Percentiles rank a stretch among this genome's conserved stretches.
These are phyloP conservation scores for Teunomyces pallodes DNA, from an alignment of 805 yeast genomes.

Conservation along the genomic window DNA sequence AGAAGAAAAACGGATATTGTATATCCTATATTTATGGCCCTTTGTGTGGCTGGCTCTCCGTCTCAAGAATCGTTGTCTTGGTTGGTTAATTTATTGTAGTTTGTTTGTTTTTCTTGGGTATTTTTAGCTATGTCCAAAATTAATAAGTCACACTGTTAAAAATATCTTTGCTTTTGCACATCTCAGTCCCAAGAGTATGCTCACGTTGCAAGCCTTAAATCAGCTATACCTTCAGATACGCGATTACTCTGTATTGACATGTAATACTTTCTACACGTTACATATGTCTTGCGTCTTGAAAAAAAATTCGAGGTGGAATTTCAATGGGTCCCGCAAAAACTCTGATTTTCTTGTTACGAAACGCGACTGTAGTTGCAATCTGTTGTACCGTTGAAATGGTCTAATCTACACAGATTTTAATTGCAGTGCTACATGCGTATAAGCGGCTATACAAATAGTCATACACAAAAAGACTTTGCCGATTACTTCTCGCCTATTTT, in stretches of 20 bases:
- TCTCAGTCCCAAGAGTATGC: not conserved
- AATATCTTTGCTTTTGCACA: not conserved
- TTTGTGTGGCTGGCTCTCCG: not conserved
- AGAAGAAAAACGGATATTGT: not conserved
- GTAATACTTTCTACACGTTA: not conserved
- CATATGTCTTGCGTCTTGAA: not conserved
- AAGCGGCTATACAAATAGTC: not conserved
- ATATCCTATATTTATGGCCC: not conserved
- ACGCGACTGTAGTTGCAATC: no score
- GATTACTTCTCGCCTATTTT: not conserved
- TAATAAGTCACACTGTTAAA: not conserved
- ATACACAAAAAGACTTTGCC: not conserved
- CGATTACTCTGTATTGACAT: not conserved
- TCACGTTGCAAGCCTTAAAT: not conserved
- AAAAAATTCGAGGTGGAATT: not conserved
- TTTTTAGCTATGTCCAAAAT: not conserved
- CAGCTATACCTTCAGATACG: not conserved
- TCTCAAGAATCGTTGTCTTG: not conserved
- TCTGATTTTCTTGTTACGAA: not conserved
- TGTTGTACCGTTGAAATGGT: no score
- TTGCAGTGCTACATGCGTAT: not conserved
- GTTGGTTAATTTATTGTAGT: not conserved
- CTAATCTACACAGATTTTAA: no score
- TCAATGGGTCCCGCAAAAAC: not conserved
- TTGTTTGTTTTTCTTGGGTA: slow-evolving; percentile 1